Evolutionary conservation across 768 basidiomycete species (phyloP), one percentile per base, ranked within the genome.

Genomic region (Pisolithus albus): DNA sequence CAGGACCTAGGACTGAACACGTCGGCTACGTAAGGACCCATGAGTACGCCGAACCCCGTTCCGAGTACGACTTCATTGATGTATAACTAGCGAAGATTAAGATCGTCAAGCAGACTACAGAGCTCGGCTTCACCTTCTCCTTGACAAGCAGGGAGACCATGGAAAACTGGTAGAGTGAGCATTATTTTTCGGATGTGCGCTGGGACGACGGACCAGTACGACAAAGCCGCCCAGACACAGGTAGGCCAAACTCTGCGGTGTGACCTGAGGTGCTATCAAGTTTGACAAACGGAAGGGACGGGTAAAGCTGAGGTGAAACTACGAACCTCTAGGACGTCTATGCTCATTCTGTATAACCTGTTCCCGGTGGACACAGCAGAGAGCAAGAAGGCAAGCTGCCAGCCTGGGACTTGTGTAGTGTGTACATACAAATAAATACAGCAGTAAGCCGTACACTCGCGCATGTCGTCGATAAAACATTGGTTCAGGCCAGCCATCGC

Each of bases 1-100:
- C 92, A 96, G 3, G 74, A 72, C 4, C 86, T 77, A 4, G 92
- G 93, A 58, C 91, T 71, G 66, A 94, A 89, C 7, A 86, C 70
- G 34, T 78, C 76, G 26, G 82, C 80, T 43, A 75, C 79, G 52
- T 90, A 75, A 5, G 92, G 93, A 2, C 92, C 88, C 50, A 87
- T 78, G 45, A 81, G 34, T 5, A 75, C 53, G 1, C 75, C 72
- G 52, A 83, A 84, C 0, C 76, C 75, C 0, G 92, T 94, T 2
- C 92, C 93, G 23, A 96, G 82, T 24, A 94, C 84, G 36, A 95
- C 93, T 74, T 99, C 95, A 59, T 92, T 96, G 57, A 96, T 80
- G 61, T 86, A 96, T 4, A 95, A 61, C 81, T 91, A 34, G 4
- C 11, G 18, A 36, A 40, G 0, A 48, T n/a, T 28, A 42, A 37